phyloP scores from a whole-genome alignment of 2,329 filamentous ascomycete genomes.

The Colletotrichum chrysophilum region DNA sequence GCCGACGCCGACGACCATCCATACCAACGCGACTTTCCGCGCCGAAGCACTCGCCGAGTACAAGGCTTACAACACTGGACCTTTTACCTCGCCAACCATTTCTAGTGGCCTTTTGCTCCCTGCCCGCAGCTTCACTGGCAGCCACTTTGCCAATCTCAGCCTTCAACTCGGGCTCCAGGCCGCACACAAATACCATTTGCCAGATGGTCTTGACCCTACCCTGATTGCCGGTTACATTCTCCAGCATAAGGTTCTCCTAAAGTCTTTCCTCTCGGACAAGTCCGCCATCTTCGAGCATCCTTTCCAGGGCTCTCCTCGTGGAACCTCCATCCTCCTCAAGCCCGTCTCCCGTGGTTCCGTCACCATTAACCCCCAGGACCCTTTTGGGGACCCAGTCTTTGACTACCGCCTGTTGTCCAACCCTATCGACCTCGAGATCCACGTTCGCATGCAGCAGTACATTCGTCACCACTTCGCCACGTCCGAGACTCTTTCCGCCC shows the following conservation, averaged over 20 bases:
- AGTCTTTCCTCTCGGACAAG: constrained; percentile 16
- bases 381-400: constrained; percentile 47
- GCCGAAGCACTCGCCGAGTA: background rate
- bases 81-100: constrained; percentile 19
- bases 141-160: constrained; percentile 16
- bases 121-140: constrained; percentile 16
- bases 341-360: constrained; percentile 60
- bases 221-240: constrained; percentile 23
- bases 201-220: constrained; percentile 9
- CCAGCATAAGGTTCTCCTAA: constrained; percentile 23
- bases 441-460: constrained; percentile 42
- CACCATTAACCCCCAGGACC: constrained; percentile 50
- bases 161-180: background rate
- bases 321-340: constrained; percentile 24
- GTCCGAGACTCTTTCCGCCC: constrained; percentile 34
- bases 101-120: constrained; percentile 22
- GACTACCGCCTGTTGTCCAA: constrained; percentile 46
- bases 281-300: constrained; percentile 30
- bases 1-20: background rate
- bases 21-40: background rate
- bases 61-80: background rate
- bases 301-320: constrained; percentile 13
- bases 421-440: constrained; percentile 56
- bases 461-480: constrained; percentile 35
- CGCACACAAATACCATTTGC: background rate